Evolutionary conservation across 352 stramenopile genomes (phyloP).

Genomic region (Phytophthora vignae): DNA sequence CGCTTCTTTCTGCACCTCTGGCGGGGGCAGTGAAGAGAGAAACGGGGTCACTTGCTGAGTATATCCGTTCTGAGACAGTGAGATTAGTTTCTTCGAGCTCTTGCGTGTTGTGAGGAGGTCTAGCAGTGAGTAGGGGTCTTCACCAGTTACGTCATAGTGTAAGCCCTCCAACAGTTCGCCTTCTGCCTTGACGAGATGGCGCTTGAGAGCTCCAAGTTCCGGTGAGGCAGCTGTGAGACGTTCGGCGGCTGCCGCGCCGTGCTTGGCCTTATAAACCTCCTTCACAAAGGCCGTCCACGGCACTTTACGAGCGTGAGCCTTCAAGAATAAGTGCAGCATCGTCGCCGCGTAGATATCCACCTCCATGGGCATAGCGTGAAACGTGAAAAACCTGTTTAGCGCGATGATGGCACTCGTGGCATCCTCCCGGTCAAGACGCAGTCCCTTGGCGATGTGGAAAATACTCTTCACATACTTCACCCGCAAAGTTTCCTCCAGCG

Average conservation of each 20-base stretch:
- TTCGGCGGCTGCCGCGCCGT: conserved; percentile 32
- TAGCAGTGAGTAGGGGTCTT: conserved; percentile 77
- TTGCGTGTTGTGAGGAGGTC: conserved; percentile 67
- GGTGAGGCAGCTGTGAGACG: conserved; percentile 43
- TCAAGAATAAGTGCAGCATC: conserved; percentile 82
- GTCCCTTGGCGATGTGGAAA: conserved; percentile 63
- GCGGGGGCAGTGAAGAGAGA: conserved; percentile 36
- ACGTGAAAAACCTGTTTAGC: conserved; percentile 82
- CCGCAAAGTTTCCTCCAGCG: conserved; percentile 72
- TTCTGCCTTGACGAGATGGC: conserved; percentile 69
- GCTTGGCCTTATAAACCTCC: conserved; percentile 76
- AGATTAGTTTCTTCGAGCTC: conserved; percentile 50
- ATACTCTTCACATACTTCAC: conserved; percentile 74
- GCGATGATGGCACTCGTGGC: conserved; percentile 78
- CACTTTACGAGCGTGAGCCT: conserved; percentile 69
- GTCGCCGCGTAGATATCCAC: conserved; percentile 72
- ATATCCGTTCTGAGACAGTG: conserved; percentile 19
- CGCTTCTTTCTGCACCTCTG: conserved; percentile 72
- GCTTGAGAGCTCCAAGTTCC: conserved; percentile 61
- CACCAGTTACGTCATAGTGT: conserved; percentile 76
- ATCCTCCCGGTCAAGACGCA: conserved; percentile 76
- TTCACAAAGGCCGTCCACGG: conserved; percentile 71
- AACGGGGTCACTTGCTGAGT: conserved; percentile 22
- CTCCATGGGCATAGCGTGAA: conserved; percentile 75
- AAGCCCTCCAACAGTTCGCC: conserved; percentile 74